Evolutionary conservation across 768 basidiomycete genomes (phyloP).

Genomic region (Russula dissimulans): DNA sequence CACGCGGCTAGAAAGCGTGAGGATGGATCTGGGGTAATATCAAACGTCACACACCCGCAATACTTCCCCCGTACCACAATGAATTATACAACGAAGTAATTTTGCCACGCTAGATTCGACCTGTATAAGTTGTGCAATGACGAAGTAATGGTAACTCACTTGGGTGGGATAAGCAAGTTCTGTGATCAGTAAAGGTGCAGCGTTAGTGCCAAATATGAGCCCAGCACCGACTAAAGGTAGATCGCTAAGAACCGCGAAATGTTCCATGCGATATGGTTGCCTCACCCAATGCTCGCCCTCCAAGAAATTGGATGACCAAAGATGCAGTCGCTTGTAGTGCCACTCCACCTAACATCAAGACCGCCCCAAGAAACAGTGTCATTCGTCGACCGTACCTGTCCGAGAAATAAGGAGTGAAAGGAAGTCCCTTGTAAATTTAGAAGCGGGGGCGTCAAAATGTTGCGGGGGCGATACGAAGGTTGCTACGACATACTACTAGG

Average conservation of each 20-base stretch:
- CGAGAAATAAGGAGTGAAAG: constrained; percentile 51
- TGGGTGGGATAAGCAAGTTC: constrained; percentile 68
- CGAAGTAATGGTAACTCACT: constrained; percentile 25
- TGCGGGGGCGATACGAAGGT: neutral
- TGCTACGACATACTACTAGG: constrained; percentile 33
- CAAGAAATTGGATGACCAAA: constrained; percentile 44
- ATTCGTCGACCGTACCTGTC: constrained; percentile 54
- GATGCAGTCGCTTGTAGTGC: constrained; percentile 42
- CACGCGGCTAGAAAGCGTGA: constrained; percentile 31
- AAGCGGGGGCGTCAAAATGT: too few relatives aligned
- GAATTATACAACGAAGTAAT: constrained; percentile 61
- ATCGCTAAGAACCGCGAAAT: neutral
- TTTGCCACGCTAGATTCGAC: constrained; percentile 34
- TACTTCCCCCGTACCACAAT: constrained; percentile 67
- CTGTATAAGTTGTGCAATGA: constrained; percentile 20
- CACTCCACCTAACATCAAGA: constrained; percentile 58
- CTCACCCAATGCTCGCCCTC: constrained; percentile 46
- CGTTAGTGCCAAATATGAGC: constrained; percentile 50
- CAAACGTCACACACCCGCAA: constrained; percentile 35
- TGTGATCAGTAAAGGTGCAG: constrained; percentile 53
- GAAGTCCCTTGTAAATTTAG: constrained; percentile 36
- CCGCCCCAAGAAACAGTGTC: constrained; percentile 49
- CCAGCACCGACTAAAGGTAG: constrained; percentile 49
- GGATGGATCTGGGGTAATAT: constrained; percentile 21
- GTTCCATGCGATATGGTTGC: constrained; percentile 6